Percentiles rank a stretch among this genome's conserved stretches.
Conservation (phyloP, 805 yeast species). For the Scheffersomyces ergatensis region DNA sequence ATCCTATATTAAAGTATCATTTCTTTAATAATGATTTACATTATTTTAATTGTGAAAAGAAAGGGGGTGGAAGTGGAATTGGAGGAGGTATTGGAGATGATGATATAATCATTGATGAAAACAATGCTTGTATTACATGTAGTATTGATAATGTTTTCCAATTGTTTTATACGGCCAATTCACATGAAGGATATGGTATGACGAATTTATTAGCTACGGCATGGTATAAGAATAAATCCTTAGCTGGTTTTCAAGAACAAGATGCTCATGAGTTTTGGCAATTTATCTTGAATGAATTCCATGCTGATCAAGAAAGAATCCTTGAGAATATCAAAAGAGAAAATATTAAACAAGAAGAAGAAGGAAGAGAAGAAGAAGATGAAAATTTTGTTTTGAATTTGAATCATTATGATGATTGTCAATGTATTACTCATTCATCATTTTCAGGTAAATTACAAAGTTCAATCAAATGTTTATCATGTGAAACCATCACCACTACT, state of each 20-base stretch:
- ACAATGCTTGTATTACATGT: conserved; percentile 71
- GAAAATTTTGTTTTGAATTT: background rate
- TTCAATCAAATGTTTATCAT: conserved; percentile 69
- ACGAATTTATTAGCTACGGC: conserved; percentile 79
- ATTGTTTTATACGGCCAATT: conserved; percentile 65
- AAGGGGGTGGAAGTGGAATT: conserved; percentile 11
- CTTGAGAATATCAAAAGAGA: conserved; percentile 1
- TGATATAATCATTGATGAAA: conserved; percentile 22
- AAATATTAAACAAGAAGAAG: background rate
- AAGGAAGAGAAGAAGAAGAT: background rate
- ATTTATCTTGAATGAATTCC: conserved; percentile 82
- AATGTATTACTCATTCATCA: conserved; percentile 77
- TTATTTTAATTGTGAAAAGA: conserved; percentile 47
- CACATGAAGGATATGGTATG: conserved; percentile 73
- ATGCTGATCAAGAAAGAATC: conserved; percentile 33
- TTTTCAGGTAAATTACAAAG: conserved; percentile 84
- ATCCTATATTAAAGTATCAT: conserved; percentile 78
- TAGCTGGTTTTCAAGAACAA: conserved; percentile 96
- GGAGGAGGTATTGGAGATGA: conserved; percentile 7
- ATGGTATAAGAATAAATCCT: conserved; percentile 78
- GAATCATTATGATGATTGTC: conserved; percentile 39
- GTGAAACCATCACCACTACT: conserved; percentile 63
- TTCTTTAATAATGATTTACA: conserved; percentile 73
- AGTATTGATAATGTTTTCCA: conserved; percentile 76
- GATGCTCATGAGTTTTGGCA: conserved; percentile 99